A percentile compares a stretch with the other conserved stretches of the same genome.
Evolutionary conservation across 768 basidiomycete genomes (phyloP).

Genomic region (Tylopilus sp.): DNA sequence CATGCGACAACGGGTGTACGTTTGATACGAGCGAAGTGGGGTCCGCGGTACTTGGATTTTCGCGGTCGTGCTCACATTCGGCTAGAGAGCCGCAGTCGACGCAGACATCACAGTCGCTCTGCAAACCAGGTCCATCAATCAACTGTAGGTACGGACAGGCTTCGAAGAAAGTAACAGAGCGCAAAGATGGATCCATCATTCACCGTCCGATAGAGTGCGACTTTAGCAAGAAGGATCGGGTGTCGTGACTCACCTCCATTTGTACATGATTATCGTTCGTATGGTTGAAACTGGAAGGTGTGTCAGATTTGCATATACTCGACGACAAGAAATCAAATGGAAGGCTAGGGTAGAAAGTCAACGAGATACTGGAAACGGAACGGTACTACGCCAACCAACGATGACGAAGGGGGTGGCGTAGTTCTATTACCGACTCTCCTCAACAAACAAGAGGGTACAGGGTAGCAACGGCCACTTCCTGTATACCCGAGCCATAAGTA

Average conservation of each 20-base stretch:
- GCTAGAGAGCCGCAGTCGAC: conserved; percentile 62
- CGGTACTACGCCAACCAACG: neutral
- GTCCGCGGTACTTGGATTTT: conserved; percentile 10
- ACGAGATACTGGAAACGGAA: neutral
- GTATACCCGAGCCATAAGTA: conserved; percentile 4
- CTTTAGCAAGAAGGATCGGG: conserved; percentile 13
- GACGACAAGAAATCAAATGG: neutral
- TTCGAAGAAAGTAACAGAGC: conserved; percentile 1
- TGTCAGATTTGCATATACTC: conserved; percentile 14
- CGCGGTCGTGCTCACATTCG: conserved; percentile 65
- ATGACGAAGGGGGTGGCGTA: neutral
- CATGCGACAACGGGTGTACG: conserved; percentile 12
- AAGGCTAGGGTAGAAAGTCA: neutral
- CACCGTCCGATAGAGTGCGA: conserved; percentile 19
- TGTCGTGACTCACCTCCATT: conserved; percentile 52
- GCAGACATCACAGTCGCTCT: conserved; percentile 78
- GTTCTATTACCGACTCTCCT: conserved; percentile 6
- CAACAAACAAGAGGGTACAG: conserved; percentile 10
- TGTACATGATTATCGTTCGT: conserved; percentile 65
- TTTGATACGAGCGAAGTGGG: neutral
- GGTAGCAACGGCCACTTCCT: conserved; percentile 21
- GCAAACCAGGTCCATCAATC: conserved; percentile 16
- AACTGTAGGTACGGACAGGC: neutral
- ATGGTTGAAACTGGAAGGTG: conserved; percentile 64
- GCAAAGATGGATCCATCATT: conserved; percentile 1